These are phyloP conservation scores for Backusella macrospora DNA, from an alignment of 192 early-diverging fungal species.

Conservation along the genomic window DNA sequence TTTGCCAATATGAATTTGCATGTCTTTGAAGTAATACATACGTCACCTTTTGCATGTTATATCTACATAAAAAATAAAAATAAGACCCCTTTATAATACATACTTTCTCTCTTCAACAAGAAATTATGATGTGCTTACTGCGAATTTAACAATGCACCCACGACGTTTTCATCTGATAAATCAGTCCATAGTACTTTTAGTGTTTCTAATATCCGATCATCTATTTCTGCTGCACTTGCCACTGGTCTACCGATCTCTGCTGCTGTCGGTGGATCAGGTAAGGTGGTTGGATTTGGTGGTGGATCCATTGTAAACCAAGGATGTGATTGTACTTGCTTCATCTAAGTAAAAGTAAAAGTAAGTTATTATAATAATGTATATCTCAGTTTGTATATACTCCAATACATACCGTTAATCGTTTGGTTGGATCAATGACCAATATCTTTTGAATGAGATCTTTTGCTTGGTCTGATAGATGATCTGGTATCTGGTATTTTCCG, in stretches of 20 bases:
- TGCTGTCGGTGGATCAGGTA: slow-evolving; percentile 35
- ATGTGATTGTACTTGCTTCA: slow-evolving; percentile 58
- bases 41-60: slow-evolving; percentile 45
- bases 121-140: slow-evolving; percentile 28
- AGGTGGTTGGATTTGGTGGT: slow-evolving; percentile 1
- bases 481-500: slow-evolving; percentile 45
- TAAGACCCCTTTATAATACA: too few relatives aligned
- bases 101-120: neutral
- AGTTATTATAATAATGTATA: neutral
- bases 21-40: slow-evolving; percentile 38
- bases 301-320: slow-evolving; percentile 55
- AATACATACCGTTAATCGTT: slow-evolving; percentile 54
- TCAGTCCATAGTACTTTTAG: slow-evolving; percentile 40
- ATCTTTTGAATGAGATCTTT: slow-evolving; percentile 45
- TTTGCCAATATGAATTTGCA: slow-evolving; percentile 39
- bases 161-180: slow-evolving; percentile 25
- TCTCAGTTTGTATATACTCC: neutral
- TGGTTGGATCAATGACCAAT: slow-evolving; percentile 40
- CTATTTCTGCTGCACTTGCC: slow-evolving; percentile 21
- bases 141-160: slow-evolving; percentile 29
- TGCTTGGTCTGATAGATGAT: slow-evolving; percentile 36
- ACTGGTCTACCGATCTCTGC: slow-evolving; percentile 30
- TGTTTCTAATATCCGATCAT: slow-evolving; percentile 38
- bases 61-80: slow-evolving; percentile 20
- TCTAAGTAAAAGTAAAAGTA: slow-evolving; percentile 37